Base-by-base conservation (phyloP, 2,329 filamentous ascomycete genomes). In the Corinectria fuckeliana region DNA sequence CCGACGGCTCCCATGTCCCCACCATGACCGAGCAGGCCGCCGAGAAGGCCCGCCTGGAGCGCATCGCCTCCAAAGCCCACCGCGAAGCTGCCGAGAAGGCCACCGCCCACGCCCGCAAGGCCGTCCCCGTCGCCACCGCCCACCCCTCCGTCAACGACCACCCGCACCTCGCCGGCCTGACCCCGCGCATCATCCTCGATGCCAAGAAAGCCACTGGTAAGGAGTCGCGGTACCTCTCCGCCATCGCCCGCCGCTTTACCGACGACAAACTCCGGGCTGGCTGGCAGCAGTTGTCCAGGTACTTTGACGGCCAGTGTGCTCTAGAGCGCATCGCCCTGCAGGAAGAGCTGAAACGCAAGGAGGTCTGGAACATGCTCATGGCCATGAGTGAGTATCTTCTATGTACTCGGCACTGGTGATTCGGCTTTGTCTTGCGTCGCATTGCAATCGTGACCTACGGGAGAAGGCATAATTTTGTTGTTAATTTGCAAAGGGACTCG, bases 261-360 rank as follows among this genome's bases (percentile, higher is more conserved):
- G 82, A 88, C 62, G 78, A 80, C 14, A 85, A 87, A 58, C 75
- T 91, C 13, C 82, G 85, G 39, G 83, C 86, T 56, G 83, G 85
- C 47, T 96, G 93, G 90, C 85, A 87, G 2, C 80, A 84, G 42
- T 87, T 97, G 68, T 84, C 89, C 69, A 92, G 91, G 74, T 95
- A 97, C 75, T 92, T 98, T 68, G 93, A 98, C 74, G 95, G 95
- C 1, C 85, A 84, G 56, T 88, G 90, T 71, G 89, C 93, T 2
- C 81, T 98, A 60, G 95, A 99, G 78, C 88, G 93, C 68, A 90
- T 99, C 65, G 87, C 91, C 1, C 80, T 95, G n/a, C 85, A 90
- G 56, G 92, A 97, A 77, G 91, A 91, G 5, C 84, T 96, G 78
- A 96, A 95, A 80, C 83, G 92, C 56, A 96, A 94, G 77, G 89